A percentile compares a stretch with the other conserved stretches of the same genome.
phyloP scores from a whole-genome alignment of 345 rosid species.

The Cardamine resedifolia region DNA sequence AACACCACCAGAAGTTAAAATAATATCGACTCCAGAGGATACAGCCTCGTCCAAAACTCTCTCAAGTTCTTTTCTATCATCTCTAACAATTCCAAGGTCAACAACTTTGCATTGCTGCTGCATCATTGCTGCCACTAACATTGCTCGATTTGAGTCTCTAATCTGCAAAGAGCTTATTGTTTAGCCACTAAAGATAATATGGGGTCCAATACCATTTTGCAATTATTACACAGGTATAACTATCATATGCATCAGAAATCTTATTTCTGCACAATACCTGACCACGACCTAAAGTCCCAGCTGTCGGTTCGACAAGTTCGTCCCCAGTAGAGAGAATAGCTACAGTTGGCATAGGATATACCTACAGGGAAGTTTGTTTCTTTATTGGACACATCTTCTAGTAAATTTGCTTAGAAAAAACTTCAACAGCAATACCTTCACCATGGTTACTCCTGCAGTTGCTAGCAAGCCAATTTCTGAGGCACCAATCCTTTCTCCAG shows the following conservation, averaged over 20 bases:
- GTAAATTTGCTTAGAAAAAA: slow-evolving; percentile 26
- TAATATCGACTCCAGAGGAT: slow-evolving; percentile 68
- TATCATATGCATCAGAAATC: slow-evolving; percentile 6
- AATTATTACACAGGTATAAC: not conserved
- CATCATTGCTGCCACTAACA: slow-evolving; percentile 76
- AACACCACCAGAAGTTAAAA: slow-evolving; percentile 95
- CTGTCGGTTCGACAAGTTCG: slow-evolving; percentile 81
- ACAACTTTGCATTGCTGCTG: slow-evolving; percentile 77
- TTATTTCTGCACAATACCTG: slow-evolving; percentile 56
- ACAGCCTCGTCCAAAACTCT: slow-evolving; percentile 58
- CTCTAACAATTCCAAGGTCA: slow-evolving; percentile 85
- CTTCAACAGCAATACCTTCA: slow-evolving; percentile 60
- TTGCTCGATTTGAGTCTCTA: slow-evolving; percentile 95
- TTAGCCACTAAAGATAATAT: slow-evolving; percentile 25
- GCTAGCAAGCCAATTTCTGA: slow-evolving; percentile 94
- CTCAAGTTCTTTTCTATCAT: slow-evolving; percentile 70
- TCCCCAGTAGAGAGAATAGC: slow-evolving; percentile 97
- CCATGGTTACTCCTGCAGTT: slow-evolving; percentile 69
- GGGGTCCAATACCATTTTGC: slow-evolving; percentile 8
- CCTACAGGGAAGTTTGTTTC: slow-evolving; percentile 45
- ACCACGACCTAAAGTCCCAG: slow-evolving; percentile 62
- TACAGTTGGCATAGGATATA: slow-evolving; percentile 71
- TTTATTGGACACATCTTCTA: not conserved
- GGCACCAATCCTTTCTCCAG: slow-evolving; percentile 80
- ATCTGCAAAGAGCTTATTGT: slow-evolving; percentile 53